Evolutionary conservation across 129 eudicot species (phyloP), one percentile per base, ranked within the genome.

Genomic region (Saposhnikovia divaricata): DNA sequence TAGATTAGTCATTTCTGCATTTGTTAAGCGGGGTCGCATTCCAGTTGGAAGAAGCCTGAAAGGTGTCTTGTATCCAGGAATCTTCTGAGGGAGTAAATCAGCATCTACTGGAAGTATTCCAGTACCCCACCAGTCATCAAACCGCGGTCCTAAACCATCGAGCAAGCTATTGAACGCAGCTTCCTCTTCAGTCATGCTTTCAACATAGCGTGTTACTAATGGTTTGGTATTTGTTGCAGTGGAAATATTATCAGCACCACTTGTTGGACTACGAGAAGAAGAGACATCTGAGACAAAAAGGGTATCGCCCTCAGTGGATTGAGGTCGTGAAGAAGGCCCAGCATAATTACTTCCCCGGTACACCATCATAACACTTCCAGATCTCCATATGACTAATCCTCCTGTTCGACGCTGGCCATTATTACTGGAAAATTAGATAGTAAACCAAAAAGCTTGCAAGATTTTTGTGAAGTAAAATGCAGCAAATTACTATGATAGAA

Each of bases 331-430:
- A 79, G 81, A 81, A 27, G 97, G 96, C 80, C 97, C 98, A 21
- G 93, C 87, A 45, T 94, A 90, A 80, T 87, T 90, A 61, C 81
- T 83, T 85, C 98, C 98, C 39, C 98, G 86, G 72, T 28, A 94
- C 57, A 94, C 98, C 91, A 92, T 95, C 98, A 94, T 94, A 77
- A 94, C 98, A 84, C 98, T 94, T 78, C 98, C 98, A 21, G 98
- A 90, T 83, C 96, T 90, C 97, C 97, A 94, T 82, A 89, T 85
- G 75, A 94, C 93, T 79, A 94, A 86, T 79, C 98, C 98, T 82
- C 98, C 92, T 55, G 97, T 88, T 73, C 97, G 92, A 55, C 98
- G 93, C 98, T 94, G 96, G 71, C 57, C 81, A 89, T 78, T 55
- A 43, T 63, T 61, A 83, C 57, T 80, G 10, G 59, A 37, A 59